Conservation (phyloP, 768 basidiomycete genomes). For the Calocybe cyanea region DNA sequence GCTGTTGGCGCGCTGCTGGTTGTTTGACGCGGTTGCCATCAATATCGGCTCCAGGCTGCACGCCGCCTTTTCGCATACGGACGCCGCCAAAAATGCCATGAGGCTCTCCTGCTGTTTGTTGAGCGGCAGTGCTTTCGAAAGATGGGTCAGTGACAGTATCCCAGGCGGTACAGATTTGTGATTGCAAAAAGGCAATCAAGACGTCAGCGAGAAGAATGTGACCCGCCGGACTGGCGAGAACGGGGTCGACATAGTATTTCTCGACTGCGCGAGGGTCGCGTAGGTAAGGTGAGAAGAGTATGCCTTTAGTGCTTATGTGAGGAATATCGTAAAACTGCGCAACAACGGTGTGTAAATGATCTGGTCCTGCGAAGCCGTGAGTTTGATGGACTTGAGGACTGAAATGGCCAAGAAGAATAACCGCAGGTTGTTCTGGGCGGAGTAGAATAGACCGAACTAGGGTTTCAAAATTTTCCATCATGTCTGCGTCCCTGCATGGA, state of each 20-base stretch:
- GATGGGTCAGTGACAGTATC: conserved; percentile 62
- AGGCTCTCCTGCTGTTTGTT: conserved; percentile 24
- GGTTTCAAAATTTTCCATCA: conserved; percentile 84
- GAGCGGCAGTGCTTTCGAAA: conserved; percentile 47
- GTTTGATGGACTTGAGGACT: conserved; percentile 76
- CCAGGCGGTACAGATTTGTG: conserved; percentile 88
- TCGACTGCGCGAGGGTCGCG: conserved; percentile 57
- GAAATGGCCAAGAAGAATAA: conserved; percentile 95
- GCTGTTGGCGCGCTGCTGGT: conserved; percentile 12
- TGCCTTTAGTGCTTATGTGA: conserved; percentile 82
- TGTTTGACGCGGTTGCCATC: conserved; percentile 24
- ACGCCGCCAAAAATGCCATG: conserved; percentile 83
- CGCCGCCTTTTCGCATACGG: conserved; percentile 77
- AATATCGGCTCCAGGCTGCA: conserved; percentile 36
- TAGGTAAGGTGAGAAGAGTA: conserved; percentile 82
- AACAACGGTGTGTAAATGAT: conserved; percentile 84
- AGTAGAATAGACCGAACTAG: conserved; percentile 89
- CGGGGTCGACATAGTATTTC: conserved; percentile 76
- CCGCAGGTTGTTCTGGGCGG: conserved; percentile 86
- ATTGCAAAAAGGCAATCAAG: conserved; percentile 87
- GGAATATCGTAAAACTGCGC: conserved; percentile 98
- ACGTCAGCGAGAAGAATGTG: conserved; percentile 89
- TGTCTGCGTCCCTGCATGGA: conserved; percentile 54
- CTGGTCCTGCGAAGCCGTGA: conserved; percentile 86
- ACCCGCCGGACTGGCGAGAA: conserved; percentile 76